Evolutionary conservation across 768 basidiomycete genomes (phyloP), one percentile per base, ranked within the genome.

Genomic region (Russula dissimulans): DNA sequence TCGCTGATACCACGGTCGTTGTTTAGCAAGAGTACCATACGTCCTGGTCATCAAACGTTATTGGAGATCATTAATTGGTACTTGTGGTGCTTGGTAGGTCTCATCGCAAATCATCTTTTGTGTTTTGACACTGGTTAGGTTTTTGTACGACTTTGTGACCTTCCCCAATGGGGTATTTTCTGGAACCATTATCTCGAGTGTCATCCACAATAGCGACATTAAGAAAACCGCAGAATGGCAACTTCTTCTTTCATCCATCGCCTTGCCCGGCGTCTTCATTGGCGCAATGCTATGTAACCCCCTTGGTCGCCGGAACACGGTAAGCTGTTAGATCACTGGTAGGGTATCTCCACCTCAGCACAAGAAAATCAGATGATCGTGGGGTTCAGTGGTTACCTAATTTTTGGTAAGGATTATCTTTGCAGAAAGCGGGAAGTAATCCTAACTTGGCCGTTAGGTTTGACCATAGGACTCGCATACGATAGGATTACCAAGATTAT

Each of bases 111-210:
- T 47, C 36, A 42, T 38, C 12, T 11, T 26, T 34, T 1, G 12
- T 31, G 49, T 36, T 39, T 54, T 38, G 68, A 52, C 18, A 12
- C 18, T 26, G 26, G 47, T 51, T 51, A 84, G 83, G 84, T 85
- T 85, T 71, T 75, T 86, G 44, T 87, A 87, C 65, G 86, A 87
- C 70, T 86, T 62, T 14, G 77, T 89, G 34, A 83, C 83, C 5
- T 88, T 86, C 69, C 87, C 85, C 0, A 87, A 87, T 64, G 84
- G 85, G 17, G 81, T 86, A 5, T 87, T 86, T 72, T 81, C 80
- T 32, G 81, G 81, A 8, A 79, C 81, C 3, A 87, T 87, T 59
- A 86, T 89, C 34, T 78, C 84, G 4, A 81, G 79, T 50, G 80
- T 89, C 34, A 84, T 87, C 46, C 77, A 81, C 49, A 67, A 78